Conservation (phyloP, 2,329 filamentous ascomycete genomes). For the Sclerotiophoma versabilis region DNA sequence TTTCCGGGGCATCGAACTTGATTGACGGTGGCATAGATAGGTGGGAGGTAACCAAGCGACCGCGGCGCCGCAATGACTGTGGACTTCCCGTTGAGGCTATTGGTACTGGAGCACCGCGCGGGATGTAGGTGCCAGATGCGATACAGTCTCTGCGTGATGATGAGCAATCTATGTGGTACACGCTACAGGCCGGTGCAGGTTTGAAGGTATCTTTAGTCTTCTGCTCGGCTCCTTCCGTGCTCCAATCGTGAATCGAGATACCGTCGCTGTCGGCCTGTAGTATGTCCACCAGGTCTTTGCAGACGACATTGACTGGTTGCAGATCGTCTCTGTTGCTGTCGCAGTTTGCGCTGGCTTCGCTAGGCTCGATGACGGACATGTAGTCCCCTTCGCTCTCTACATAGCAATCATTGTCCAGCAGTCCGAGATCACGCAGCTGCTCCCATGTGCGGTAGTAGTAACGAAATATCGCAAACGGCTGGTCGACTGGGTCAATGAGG, state of each 20-base stretch:
- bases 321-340: not conserved
- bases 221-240: not conserved
- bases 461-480: constrained; percentile 57
- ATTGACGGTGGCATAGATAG: constrained; percentile 37
- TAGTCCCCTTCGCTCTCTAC: constrained; percentile 27
- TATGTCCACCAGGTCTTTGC: not conserved
- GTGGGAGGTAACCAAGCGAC: constrained; percentile 21
- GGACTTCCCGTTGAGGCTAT: not conserved
- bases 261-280: not conserved
- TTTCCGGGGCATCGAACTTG: constrained; percentile 24
- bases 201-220: not conserved
- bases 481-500: constrained; percentile 57
- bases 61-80: constrained; percentile 8
- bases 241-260: not conserved
- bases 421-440: constrained; percentile 33
- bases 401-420: constrained; percentile 25
- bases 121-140: constrained; percentile 18
- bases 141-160: not conserved
- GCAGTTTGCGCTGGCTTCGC: not conserved
- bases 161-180: not conserved
- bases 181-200: not conserved
- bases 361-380: constrained; percentile 39
- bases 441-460: constrained; percentile 48
- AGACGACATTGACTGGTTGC: not conserved
- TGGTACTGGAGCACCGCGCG: constrained; percentile 18